Base-by-base conservation (phyloP, 805 yeast genomes). In the Metschnikowia vanudenii region DNA sequence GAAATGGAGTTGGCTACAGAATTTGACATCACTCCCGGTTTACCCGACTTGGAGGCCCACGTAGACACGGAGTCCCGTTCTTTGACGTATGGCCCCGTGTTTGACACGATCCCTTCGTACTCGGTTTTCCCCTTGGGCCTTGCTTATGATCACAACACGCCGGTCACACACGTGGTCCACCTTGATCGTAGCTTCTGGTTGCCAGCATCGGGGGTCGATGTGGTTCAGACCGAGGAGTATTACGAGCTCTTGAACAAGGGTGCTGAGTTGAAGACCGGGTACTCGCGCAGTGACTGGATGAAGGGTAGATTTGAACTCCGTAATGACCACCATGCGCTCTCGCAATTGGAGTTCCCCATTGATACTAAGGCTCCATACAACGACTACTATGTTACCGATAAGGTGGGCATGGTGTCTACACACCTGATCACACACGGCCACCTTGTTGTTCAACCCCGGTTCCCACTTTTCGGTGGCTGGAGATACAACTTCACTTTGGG, bases 381-480 rank as follows among this genome's bases (percentile, higher is more conserved):
- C 41, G 94, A 84, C 50, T 78, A 83, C 47, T 94, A 88, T 69
- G 88, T 74, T 62, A 84, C 89, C 10, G 99, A 94, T 65, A 78
- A 85, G 54, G 96, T 92, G 24, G 99, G 99, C 31, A 88, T 88
- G 67, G 96, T 92, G 12, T 84, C 96, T 6, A 87, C 97, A 3
- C 84, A 85, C 41, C 71, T 72, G 51, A 50, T 69, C 20, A 60
- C 68, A 3, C 66, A 67, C 35, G 65, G 75, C 36, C 67, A 69
- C 50, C 68, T 88, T 39, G 70, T 83, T 30, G 64, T 94, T 53
- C 80, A 78, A 59, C 98, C 98, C 46, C 79, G 99, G 64, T 94
- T 74, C 73, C 99, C 99, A n/a, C 64, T 94, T 6, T 87, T 88
- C 67, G 99, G 99, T 40, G 95, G 91, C 36, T 94, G 99, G 99